Evolutionary conservation across 441 rosid species (phyloP), one percentile per base, ranked within the genome.

Genomic region (Isatis lusitanica): DNA sequence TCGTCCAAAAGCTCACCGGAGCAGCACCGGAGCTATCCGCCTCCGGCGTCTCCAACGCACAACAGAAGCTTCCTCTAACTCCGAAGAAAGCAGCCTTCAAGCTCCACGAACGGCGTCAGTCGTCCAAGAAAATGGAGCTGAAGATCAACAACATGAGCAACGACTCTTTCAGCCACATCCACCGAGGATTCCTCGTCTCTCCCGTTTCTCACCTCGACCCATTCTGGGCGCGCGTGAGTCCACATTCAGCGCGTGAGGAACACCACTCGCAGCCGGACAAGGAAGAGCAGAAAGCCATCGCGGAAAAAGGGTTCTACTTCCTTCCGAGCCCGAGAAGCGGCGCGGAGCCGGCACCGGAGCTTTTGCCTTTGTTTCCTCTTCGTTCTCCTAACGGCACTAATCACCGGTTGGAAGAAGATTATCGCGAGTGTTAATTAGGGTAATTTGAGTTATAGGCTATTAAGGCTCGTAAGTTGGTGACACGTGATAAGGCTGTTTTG

Each of bases 1-100:
- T 90, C 40, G 97, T 92, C 56, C 97, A 92, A 72, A 80, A 82
- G 64, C 92, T 92, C 53, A 92, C 96, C 12, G 97, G 97, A 18
- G 88, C 94, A 44, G 77, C 90, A 30, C 83, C 73, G 13, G 84
- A 83, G 24, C 17, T 65, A 67, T 70, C 66, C 10, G 33, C 65
- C 17, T 35, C 70, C 13, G 47, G 83, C 35, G 68, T 80, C 17
- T 21, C 82, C 61, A 63, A 82, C 30, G 76, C 86, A 6, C 53
- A 80, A 26, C 88, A 63, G 6, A 90, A 86, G 74, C 88, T 86
- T 36, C 92, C 92, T 0, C 9, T 86, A 50, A 81, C 85, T 44
- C 84, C 83, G 1, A 83, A 73, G 70, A 79, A 81, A 63, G 83
- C 81, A 5, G 66, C 84, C 35, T 88, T 87, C 81, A 90, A 88